Conservation (phyloP, 75 land plant genomes). For the Sequoia sempervirens region DNA sequence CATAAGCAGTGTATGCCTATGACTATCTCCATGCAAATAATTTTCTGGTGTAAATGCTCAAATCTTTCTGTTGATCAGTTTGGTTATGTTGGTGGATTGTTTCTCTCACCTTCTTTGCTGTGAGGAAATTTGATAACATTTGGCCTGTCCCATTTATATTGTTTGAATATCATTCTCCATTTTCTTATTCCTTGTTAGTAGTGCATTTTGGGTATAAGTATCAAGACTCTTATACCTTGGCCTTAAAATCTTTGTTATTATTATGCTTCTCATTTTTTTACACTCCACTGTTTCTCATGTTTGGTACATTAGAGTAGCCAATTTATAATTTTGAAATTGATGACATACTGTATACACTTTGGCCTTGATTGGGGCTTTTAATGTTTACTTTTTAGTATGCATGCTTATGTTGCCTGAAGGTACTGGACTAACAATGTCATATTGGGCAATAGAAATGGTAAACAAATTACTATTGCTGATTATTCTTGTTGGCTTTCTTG, state of each 20-base stretch:
- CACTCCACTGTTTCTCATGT: not conserved
- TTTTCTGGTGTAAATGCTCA: not conserved
- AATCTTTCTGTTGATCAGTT: not conserved
- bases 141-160: not conserved
- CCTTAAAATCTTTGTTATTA: not conserved
- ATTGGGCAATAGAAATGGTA: not conserved
- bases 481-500: conserved; percentile 3
- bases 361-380: not conserved
- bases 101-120: not conserved
- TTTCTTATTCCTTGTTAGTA: not conserved
- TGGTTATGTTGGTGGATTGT: not conserved
- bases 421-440: not conserved
- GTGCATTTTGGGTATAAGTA: not conserved
- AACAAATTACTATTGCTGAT: not conserved
- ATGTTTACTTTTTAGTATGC: not conserved
- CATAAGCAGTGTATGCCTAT: not conserved
- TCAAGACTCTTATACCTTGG: not conserved
- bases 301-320: not conserved
- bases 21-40: not conserved
- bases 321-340: not conserved
- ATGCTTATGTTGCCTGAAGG: not conserved
- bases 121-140: not conserved
- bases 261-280: not conserved
- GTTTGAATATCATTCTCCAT: not conserved
- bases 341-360: not conserved